Base-by-base conservation (phyloP, 1,284 basidiomycete species). In the Sanghuangporus weigelae region DNA sequence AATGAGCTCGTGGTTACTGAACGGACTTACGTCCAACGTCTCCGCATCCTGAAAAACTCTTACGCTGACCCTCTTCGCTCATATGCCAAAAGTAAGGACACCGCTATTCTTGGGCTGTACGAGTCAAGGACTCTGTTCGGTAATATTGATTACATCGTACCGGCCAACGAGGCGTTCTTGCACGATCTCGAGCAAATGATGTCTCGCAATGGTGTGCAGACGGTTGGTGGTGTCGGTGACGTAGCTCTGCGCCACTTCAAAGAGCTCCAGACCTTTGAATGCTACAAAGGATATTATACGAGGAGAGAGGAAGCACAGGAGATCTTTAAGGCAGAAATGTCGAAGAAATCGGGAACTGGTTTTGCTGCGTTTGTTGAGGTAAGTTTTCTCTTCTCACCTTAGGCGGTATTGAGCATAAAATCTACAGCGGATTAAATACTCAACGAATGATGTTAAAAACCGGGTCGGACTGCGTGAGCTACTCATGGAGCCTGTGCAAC, bases 401-500 rank as follows among this genome's bases (percentile, higher is more conserved):
- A 59, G 21, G 63, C 65, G 66, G 69, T 26, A 31, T 63, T 53
- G 35, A 49, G 49, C 62, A 49, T 67, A 42, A 64, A 59, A 58
- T 57, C 54, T 46, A 21, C 56, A 95, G 93, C 87, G 89, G 60
- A 92, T 93, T 68, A 96, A 97, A 79, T 95, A 96, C 72, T 87
- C 92, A 66, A 87, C 87, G 2, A 83, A 88, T 12, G 95, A 95
- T 63, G 79, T 87, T 42, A 86, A 83, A 67, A 96, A 95, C 72
- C 87, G 91, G 64, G 85, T 96, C 56, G 95, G 96, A 12, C 81
- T 99, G 48, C 86, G 94, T 21, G 96, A 99, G 74, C 84, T 99
- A 49, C 81, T 99, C 49, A 98, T 98, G 86, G 97, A 99, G 72
- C 97, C 97, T n/a, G 93, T 98, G n/a, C 97, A 99, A 74, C 89